Evolutionary conservation across 2,329 filamentous ascomycete genomes (phyloP).

Genomic region (Fusarium siculi): DNA sequence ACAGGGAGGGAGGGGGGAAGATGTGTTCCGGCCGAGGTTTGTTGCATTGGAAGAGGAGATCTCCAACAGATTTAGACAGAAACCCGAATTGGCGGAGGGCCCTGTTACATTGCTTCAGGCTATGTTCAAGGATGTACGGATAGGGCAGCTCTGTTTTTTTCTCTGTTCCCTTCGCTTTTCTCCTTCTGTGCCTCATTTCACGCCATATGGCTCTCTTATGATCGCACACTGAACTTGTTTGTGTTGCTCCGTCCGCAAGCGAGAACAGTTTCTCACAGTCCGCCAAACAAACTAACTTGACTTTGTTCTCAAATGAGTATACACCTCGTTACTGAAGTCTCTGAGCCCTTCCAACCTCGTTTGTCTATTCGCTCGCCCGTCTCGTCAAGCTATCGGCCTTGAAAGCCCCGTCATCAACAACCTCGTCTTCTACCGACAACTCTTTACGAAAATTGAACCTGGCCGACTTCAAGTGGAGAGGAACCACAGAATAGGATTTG

Average conservation of each 20-base stretch:
- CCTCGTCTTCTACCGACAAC: not conserved
- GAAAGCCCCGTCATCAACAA: not conserved
- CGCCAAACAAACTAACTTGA: not conserved
- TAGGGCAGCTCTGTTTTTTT: not conserved
- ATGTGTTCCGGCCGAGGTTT: slow-evolving; percentile 18
- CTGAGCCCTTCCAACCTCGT: not conserved
- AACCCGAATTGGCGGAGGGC: not conserved
- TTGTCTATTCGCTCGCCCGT: not conserved
- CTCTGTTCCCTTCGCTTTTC: not conserved
- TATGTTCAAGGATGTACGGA: not conserved
- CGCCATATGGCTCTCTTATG: not conserved
- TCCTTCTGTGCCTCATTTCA: not conserved
- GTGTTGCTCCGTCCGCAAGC: not conserved
- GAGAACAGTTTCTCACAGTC: not conserved
- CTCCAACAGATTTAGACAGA: not conserved
- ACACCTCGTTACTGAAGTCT: too few species aligned
- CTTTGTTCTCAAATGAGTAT: not conserved
- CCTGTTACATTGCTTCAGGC: slow-evolving; percentile 14
- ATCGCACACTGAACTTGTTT: not conserved
- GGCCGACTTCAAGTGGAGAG: not conserved
- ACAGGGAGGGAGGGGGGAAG: slow-evolving; percentile 7
- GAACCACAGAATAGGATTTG: slow-evolving; percentile 13
- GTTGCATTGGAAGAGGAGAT: slow-evolving; percentile 23
- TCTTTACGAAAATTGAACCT: not conserved
- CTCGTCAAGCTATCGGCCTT: not conserved